A percentile compares a stretch with the other conserved stretches of the same genome.
phyloP scores from a whole-genome alignment of 2,329 filamentous ascomycete species.

The Ascochyta viciae-villosae region DNA sequence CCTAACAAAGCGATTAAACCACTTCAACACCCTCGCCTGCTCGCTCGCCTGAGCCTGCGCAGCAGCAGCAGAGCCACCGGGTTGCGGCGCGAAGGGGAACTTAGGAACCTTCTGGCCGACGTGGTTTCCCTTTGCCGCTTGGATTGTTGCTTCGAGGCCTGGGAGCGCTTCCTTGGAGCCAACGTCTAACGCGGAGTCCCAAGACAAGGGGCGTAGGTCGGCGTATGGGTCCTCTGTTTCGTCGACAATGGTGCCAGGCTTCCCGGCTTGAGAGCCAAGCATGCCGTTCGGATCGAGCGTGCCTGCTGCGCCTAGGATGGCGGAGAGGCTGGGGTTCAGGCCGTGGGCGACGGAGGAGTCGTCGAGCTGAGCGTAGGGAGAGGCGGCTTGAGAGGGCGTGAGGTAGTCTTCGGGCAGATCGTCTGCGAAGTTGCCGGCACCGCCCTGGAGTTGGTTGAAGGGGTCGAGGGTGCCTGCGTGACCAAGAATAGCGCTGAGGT shows the following conservation, averaged over 20 bases:
- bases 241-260: neutral
- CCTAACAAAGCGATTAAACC: constrained; percentile 7
- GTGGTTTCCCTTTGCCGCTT: constrained; percentile 3
- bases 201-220: neutral
- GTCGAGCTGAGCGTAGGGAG: neutral
- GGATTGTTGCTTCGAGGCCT: constrained; percentile 5
- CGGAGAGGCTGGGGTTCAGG: neutral
- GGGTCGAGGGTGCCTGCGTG: neutral
- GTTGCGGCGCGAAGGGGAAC: neutral
- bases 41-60: neutral
- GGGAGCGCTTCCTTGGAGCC: neutral
- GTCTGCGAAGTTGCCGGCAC: neutral
- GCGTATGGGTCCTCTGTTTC: neutral
- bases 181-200: neutral
- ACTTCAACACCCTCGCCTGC: neutral
- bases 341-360: neutral
- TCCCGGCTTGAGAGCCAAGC: neutral
- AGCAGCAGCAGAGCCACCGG: neutral
- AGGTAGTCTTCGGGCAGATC: neutral
- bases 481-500: neutral
- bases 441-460: neutral
- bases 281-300: constrained; percentile 9
- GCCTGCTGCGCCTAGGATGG: neutral
- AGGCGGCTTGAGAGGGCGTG: neutral
- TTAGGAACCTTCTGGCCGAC: neutral